Evolutionary conservation across 2,329 filamentous ascomycete genomes (phyloP), one percentile per base, ranked within the genome.

Genomic region (Exserohilum rostratum): DNA sequence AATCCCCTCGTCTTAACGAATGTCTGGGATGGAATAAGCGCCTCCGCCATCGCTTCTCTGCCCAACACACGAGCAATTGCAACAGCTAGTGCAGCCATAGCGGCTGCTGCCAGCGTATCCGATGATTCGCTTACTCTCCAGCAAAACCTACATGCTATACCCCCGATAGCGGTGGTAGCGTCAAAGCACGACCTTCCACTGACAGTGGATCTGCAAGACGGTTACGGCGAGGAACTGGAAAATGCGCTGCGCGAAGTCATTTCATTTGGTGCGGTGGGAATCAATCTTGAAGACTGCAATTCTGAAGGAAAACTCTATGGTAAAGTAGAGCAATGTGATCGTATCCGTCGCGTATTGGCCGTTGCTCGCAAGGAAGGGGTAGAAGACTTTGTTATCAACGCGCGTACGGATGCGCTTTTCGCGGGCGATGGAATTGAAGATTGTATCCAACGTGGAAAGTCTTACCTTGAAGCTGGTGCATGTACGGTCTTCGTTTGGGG

Each of bases 401-500:
- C 85, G 3, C 74, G 86, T 4, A 84, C 81, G 17, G 85, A 88
- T 71, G 75, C 83, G 5, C 75, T 86, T 7, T 69, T 76, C 3
- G 72, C 76, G 5, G 80, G 68, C 43, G 68, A 50, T 10, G 68
- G 63, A 3, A 53, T 86, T 9, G 65, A 75, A 2, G 81, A 86
- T 43, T 83, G 80, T 2, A 75, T 87, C 40, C 66, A 71, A 43
- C 76, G 86, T 0, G 85, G 84, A 0, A 81, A 79, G 53, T 80
- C 79, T n/a, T 87, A 83, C 65, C 72, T 87, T 3, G 79, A 76
- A 0, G 83, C 83, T 2, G 85, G 85, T 0, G 85, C 85, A 0
- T 82, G 79, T 11, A 86, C 82, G 0, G 78, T 85, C 0, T 87
- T 87, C 72, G 83, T 86, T 46, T 87, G 83, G 84, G 85, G 85